Percentiles rank a stretch among this genome's conserved stretches.
Evolutionary conservation across 2,329 filamentous ascomycete species (phyloP).

Genomic region (Xylariaceae sp.): DNA sequence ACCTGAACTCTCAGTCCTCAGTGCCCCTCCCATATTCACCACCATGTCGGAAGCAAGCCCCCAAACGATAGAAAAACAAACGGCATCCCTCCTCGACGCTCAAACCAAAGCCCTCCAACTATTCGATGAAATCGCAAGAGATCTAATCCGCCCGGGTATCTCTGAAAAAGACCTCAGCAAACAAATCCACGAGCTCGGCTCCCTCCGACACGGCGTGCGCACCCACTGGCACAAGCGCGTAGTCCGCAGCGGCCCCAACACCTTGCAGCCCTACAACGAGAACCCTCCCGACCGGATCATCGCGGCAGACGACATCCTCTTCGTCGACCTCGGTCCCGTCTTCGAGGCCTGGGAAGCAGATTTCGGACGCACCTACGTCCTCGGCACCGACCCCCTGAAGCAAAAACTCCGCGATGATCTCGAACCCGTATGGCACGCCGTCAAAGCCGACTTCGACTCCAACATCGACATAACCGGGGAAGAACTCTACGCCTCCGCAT

Average conservation of each 20-base stretch:
- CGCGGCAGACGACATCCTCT: conserved; percentile 44
- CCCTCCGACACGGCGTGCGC: conserved; percentile 37
- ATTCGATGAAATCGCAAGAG: conserved; percentile 42
- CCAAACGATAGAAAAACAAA: conserved; percentile 18
- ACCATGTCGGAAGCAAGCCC: conserved; percentile 4
- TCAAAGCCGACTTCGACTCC: conserved; percentile 36
- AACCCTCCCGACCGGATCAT: conserved; percentile 46
- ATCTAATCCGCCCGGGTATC: conserved; percentile 42
- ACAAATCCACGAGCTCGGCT: conserved; percentile 41
- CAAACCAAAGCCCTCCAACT: conserved; percentile 41
- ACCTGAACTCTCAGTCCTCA: background rate
- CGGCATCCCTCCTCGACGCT: conserved; percentile 38
- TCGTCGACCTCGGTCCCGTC: conserved; percentile 47
- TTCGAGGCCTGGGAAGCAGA: conserved; percentile 50
- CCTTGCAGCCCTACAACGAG: conserved; percentile 41
- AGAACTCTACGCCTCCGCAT: conserved; percentile 41
- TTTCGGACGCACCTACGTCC: conserved; percentile 47
- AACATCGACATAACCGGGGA: conserved; percentile 43
- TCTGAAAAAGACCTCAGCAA: conserved; percentile 43
- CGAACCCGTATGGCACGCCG: conserved; percentile 41
- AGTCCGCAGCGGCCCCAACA: conserved; percentile 46
- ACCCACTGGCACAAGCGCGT: conserved; percentile 51
- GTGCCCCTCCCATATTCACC: background rate
- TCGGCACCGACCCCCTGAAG: conserved; percentile 43
- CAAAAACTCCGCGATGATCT: conserved; percentile 40